Base-by-base conservation (phyloP, 139 green algal species). In the Coelastrella sp. region DNA sequence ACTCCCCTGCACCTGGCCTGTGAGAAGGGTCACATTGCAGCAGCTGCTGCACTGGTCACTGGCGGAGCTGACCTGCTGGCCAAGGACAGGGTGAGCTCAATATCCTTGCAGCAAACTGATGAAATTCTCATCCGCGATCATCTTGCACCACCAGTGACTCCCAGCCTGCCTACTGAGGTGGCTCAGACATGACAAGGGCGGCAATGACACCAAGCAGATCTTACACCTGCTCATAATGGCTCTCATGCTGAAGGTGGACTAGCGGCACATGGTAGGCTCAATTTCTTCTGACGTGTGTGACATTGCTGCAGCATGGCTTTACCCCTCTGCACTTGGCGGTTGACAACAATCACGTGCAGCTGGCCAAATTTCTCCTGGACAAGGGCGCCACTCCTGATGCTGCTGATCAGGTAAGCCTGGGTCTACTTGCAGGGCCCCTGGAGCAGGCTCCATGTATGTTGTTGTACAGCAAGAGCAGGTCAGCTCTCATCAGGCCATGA, bases 291-390 rank as follows among this genome's bases (percentile, higher is more conserved):
- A 70, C 61, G 11, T 70, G 63, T 70, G 4, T 70, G 12, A 17
- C 35, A 17, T 70, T 25, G 20, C 22, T 65, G 65, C 68, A 90
- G 58, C 15, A 59, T 58, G 74, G 85, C 73, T 84, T 61, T 73
- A 90, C 85, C 11, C 73, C 85, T n/a, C 73, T 90, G 85, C 85
- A 90, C 73, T 58, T 90, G 58, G 85, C 85, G 19, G 85, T 90
- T 15, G 73, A 90, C 59, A 65, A 65, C 73, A 90, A 84, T 58
- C 73, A 90, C 68, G n/a, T 81, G 25, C 56, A 84, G 74, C 58
- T 90, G 20, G 85, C 74, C 6, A 83, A 90, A 73, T 24, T 84
- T 58, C 73, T 90, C 57, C 73, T 90, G 57, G 73, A 90, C 56
- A 88, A 68, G 66, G 84, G 84, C 8, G 84, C 84, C 8, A 81